Evolutionary conservation across 2,329 filamentous ascomycete genomes (phyloP).

Genomic region (Trichoderma afroharzianum): DNA sequence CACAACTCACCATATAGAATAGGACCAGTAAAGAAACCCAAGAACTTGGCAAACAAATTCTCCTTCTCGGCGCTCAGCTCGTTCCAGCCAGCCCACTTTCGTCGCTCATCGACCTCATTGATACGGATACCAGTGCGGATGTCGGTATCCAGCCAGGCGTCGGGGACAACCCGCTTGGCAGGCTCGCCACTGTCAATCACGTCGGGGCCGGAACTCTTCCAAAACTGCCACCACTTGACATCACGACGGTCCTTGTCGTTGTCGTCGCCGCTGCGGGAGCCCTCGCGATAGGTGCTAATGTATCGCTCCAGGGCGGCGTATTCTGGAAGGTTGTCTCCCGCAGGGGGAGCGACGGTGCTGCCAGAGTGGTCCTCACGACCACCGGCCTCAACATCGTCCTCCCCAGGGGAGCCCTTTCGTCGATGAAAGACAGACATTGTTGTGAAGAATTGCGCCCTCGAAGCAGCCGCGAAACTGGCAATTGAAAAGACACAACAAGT

Average conservation of each 20-base stretch:
- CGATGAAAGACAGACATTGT: slow-evolving; percentile 16
- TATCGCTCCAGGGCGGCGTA: slow-evolving; percentile 14
- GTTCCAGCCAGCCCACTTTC: slow-evolving; percentile 77
- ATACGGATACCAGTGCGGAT: slow-evolving; percentile 68
- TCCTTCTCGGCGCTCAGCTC: slow-evolving; percentile 90
- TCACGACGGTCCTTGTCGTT: slow-evolving; percentile 7
- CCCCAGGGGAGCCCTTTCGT: slow-evolving; percentile 3
- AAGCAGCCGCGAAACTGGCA: slow-evolving; percentile 16
- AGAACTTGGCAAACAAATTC: slow-evolving; percentile 78
- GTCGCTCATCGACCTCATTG: slow-evolving; percentile 58
- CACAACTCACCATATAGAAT: slow-evolving; percentile 48
- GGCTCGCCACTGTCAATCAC: slow-evolving; percentile 36
- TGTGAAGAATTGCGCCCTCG: slow-evolving; percentile 15
- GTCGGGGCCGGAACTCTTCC: neutral
- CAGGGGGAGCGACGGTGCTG: slow-evolving; percentile 12
- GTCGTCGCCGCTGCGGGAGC: slow-evolving; percentile 1
- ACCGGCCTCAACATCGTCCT: slow-evolving; percentile 9
- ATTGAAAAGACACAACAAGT: slow-evolving; percentile 17
- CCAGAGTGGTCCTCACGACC: slow-evolving; percentile 12
- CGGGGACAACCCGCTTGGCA: slow-evolving; percentile 60
- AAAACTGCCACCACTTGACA: slow-evolving; percentile 13
- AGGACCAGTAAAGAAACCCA: slow-evolving; percentile 78
- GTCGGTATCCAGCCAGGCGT: slow-evolving; percentile 77
- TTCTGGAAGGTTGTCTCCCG: neutral
- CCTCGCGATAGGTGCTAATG: slow-evolving; percentile 14